Percentiles rank a stretch among this genome's conserved stretches.
These are phyloP conservation scores for Pleurotus citrinopileatus DNA, from an alignment of 768 basidiomycete species.

Conservation along the genomic window DNA sequence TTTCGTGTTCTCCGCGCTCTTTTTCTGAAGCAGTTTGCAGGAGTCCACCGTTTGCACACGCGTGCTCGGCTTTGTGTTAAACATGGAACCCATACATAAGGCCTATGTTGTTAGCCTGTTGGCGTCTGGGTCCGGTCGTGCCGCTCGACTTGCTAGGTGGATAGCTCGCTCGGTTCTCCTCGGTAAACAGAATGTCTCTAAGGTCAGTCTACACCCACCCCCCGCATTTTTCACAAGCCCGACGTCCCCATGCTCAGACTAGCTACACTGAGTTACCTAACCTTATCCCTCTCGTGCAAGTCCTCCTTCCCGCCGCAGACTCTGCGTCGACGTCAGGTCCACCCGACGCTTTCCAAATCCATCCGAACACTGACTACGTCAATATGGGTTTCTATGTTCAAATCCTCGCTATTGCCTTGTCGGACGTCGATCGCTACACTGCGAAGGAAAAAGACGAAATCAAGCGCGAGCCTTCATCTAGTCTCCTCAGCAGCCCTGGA, in stretches of 20 bases:
- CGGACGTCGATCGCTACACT: conserved; percentile 57
- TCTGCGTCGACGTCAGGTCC: neutral
- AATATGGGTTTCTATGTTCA: conserved; percentile 52
- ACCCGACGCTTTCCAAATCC: conserved; percentile 45
- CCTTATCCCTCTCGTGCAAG: conserved; percentile 44
- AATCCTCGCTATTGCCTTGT: conserved; percentile 58
- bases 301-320: conserved; percentile 38
- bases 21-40: conserved; percentile 29
- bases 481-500: conserved; percentile 20
- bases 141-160: conserved; percentile 54
- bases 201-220: conserved; percentile 19
- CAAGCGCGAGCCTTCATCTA: too few relatives aligned
- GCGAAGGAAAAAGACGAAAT: conserved; percentile 39
- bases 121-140: conserved; percentile 44
- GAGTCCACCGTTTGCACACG: conserved; percentile 44
- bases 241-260: conserved; percentile 27
- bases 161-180: conserved; percentile 51
- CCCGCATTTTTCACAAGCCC: conserved; percentile 5
- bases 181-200: conserved; percentile 18
- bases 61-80: conserved; percentile 36
- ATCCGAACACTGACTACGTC: conserved; percentile 59
- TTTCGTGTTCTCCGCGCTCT: neutral
- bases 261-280: conserved; percentile 44
- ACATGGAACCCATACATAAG: conserved; percentile 47
- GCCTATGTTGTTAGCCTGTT: conserved; percentile 49